Conservation (phyloP, 495 filamentous ascomycete species). For the Penicillium canescens region DNA sequence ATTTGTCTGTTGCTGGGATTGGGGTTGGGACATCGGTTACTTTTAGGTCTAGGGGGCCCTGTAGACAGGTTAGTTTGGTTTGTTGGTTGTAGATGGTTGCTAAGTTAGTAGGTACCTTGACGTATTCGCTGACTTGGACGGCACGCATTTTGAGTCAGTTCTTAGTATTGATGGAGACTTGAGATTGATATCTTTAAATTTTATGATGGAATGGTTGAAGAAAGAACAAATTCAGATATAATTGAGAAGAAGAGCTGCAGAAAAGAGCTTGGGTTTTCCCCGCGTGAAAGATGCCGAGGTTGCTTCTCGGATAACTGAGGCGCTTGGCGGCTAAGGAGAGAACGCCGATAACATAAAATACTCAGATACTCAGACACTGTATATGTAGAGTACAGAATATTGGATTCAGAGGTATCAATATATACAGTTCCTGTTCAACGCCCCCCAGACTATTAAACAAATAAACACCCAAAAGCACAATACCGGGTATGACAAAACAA, state of each 20-base stretch:
- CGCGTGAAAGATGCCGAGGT: constrained; percentile 32
- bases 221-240: not conserved
- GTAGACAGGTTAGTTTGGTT: constrained; percentile 9
- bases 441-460: not conserved
- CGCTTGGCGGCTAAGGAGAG: not conserved
- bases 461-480: constrained; percentile 10
- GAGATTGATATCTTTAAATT: not conserved
- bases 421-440: constrained; percentile 7
- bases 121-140: constrained; percentile 80
- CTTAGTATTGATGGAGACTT: not conserved
- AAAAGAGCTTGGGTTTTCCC: constrained; percentile 11
- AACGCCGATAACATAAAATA: no score
- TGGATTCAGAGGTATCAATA: constrained; percentile 12
- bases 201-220: not conserved
- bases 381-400: not conserved
- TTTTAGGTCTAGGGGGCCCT: constrained; percentile 79
- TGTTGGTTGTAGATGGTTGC: not conserved
- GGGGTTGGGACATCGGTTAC: constrained; percentile 74
- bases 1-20: constrained; percentile 66
- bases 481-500: constrained; percentile 19
- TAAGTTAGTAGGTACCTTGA: constrained; percentile 69
- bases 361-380: no score
- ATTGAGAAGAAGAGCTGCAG: not conserved
- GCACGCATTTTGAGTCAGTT: constrained; percentile 65
- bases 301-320: constrained; percentile 22